Base-by-base conservation (phyloP, 768 basidiomycete genomes). In the Neoboletus subvelutipes region DNA sequence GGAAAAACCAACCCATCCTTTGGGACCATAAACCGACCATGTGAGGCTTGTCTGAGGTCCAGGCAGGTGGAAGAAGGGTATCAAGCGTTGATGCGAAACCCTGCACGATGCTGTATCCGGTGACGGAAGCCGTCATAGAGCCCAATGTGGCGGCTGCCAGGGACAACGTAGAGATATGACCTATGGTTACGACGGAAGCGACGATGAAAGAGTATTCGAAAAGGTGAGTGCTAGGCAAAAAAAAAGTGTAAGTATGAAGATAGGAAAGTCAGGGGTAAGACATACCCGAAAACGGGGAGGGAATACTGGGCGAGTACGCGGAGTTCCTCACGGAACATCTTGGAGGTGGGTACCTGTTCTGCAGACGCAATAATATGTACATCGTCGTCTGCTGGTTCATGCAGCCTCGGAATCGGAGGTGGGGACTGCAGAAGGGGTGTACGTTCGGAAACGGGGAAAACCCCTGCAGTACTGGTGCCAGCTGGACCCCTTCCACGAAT, bases 11-110 rank as follows among this genome's bases (percentile, higher is more conserved):
- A 89, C 88, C 76, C 90, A 92, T 94, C 60, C 94, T 78, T 70
- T 95, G 93, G 10, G 88, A 73, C 94, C 94, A 96, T 9, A 96
- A 78, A 8, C 94, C 94, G 12, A 98, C 92, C 12, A 92, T 78
- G 17, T 87, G 75, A 0, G 94, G 96, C 31, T 87, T 85, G 1
- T 85, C 68, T 4, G 93, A 94, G 0, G 97, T 95, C 94, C 92
- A 99, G 17, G 96, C 94, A 39, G 92, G 85, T 1, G 97, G 96
- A 10, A 98, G 83, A 64, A 99, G 81, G 0, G 95, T 95, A 70
- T 99, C 97, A 20, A 99, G 83, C 0, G 92, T 86, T 48, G 88
- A 90, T 9, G 84, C 77, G 53, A 96, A 83, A 20, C 93, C 93
- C 61, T 89, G 88, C 7, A 94, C 76, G 53, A 96, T 86, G 60